Evolutionary conservation across 495 filamentous ascomycete genomes (phyloP).

Genomic region (Immersiella caudata): DNA sequence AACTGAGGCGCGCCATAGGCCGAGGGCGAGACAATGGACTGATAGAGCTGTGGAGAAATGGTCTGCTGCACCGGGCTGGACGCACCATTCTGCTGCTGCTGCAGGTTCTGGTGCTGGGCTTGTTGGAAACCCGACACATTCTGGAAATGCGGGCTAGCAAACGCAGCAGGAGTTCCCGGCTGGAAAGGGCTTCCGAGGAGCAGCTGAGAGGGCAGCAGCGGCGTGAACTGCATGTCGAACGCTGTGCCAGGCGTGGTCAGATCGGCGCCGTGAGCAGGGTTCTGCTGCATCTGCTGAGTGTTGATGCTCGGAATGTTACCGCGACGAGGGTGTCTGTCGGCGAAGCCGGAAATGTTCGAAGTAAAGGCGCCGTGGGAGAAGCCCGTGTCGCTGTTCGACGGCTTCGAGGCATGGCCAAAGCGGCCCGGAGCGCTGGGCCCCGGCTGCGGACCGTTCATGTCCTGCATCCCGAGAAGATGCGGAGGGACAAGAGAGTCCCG

Average conservation of each 20-base stretch:
- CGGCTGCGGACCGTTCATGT: slow-evolving; percentile 64
- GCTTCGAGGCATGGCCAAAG: slow-evolving; percentile 70
- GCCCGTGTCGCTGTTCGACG: slow-evolving; percentile 77
- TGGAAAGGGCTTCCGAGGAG: slow-evolving; percentile 96
- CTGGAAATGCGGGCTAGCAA: slow-evolving; percentile 88
- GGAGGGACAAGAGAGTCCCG: slow-evolving; percentile 77
- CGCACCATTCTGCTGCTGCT: slow-evolving; percentile 56
- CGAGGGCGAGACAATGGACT: slow-evolving; percentile 75
- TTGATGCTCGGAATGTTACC: slow-evolving; percentile 93
- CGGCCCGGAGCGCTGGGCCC: slow-evolving; percentile 59
- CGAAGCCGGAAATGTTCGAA: slow-evolving; percentile 78
- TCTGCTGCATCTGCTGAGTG: slow-evolving; percentile 61
- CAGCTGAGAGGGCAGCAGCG: slow-evolving; percentile 89
- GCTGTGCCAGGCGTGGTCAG: slow-evolving; percentile 85
- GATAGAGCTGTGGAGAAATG: slow-evolving; percentile 74
- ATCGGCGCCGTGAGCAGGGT: slow-evolving; percentile 58
- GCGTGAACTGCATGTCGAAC: slow-evolving; percentile 98
- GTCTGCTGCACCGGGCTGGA: slow-evolving; percentile 54
- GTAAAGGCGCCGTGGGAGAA: slow-evolving; percentile 90
- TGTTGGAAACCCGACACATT: slow-evolving; percentile 78
- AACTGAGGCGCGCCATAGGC: slow-evolving; percentile 73
- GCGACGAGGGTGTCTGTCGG: slow-evolving; percentile 77
- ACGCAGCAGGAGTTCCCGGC: slow-evolving; percentile 86
- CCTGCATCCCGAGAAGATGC: slow-evolving; percentile 87
- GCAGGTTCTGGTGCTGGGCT: slow-evolving; percentile 61